Evolutionary conservation across 257 asterid genomes (phyloP), one percentile per base, ranked within the genome.

Genomic region (Capsicum pubescens): DNA sequence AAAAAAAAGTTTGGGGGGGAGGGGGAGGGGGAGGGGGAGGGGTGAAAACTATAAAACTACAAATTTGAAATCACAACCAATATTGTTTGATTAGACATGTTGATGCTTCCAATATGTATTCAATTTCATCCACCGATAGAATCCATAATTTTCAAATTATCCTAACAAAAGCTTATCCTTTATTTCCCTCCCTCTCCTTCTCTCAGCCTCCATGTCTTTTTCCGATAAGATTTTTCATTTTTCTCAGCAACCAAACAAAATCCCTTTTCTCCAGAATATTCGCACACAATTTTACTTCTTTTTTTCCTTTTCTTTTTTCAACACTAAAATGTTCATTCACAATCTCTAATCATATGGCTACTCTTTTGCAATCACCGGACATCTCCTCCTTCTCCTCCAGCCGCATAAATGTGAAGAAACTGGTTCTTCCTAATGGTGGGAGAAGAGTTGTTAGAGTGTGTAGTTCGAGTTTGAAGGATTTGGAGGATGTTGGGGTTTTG

Each of bases 401-500:
- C 11, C 48, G 72, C 8, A 6, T 50, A 55, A 71, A n/a, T 15
- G 54, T 32, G 55, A 76, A 78, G 26, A 79, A 26, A 48, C 8
- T 58, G 15, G 61, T 26, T 3, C 13, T 83, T 12, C 68, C 54
- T 8, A 88, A 26, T 56, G 61, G 61, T 56, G 61, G 77, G 8
- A 69, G 77, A 88, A 87, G 68, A 90, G 92, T 60, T 97, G 74
- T 93, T 68, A 85, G 83, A 54, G 90, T 89, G 50, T 85, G 89
- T 39, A 39, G 5, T 77, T 87, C 91, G 46, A 85, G 90, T 35
- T 89, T 93, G 32, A 91, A 87, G 88, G 91, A 90, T 87, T 89
- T 93, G 90, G 93, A 94, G 42, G 88, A 86, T 85, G 92, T 84
- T 93, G 92, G 52, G 86, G 84, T 85, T 91, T 81, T 93, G 91